Evolutionary conservation across 257 asterid genomes (phyloP), one percentile per base, ranked within the genome.

Genomic region (Penstemon davidsonii): DNA sequence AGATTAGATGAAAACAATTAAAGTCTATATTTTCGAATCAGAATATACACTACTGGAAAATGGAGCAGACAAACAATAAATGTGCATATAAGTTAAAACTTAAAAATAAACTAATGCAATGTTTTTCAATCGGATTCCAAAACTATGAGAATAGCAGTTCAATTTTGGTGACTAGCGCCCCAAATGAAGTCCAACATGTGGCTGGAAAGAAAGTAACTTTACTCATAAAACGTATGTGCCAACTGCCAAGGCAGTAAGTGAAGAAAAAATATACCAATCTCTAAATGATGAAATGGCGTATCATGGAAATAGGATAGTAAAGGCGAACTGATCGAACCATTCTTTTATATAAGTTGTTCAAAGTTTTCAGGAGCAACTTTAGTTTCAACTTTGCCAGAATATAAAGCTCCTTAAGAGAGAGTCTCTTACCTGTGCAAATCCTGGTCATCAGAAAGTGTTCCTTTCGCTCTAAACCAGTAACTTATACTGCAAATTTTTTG

Each of bases 391-490:
- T 18, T 46, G 73, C 71, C 58, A 60, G 47, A 45, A 41, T 19
- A 38, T 5, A 66, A 50, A 57, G 60, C 42, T 46, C 59, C 15
- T 38, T 47, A 41, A 25, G 57, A 73, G 64, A 69, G 74, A 71
- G 15, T 54, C 51, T 62, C 80, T 72, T 75, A 90, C 97, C 99
- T 83, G 75, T 93, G 99, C 84, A 93, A 78, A 68, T 87, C 95
- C 80, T 84, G 95, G 70, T 93, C 97, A 78, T 93, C 97, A 73
- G 96, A 84, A 70, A 93, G 96, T 75, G 76, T 84, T 71, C 92
- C 99, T 78, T 75, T 83, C 42, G 99, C 96, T 83, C 96, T 90
- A 71, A 93, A 90, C 99, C 99, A 93, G 84, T 83, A 93, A 71
- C 75, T 85, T 78, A 93, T 81, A 80, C 99, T 93, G 96, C 75